Conservation (phyloP, 371 early-diverging fungal genomes). For the Chytridium lagenaria region DNA sequence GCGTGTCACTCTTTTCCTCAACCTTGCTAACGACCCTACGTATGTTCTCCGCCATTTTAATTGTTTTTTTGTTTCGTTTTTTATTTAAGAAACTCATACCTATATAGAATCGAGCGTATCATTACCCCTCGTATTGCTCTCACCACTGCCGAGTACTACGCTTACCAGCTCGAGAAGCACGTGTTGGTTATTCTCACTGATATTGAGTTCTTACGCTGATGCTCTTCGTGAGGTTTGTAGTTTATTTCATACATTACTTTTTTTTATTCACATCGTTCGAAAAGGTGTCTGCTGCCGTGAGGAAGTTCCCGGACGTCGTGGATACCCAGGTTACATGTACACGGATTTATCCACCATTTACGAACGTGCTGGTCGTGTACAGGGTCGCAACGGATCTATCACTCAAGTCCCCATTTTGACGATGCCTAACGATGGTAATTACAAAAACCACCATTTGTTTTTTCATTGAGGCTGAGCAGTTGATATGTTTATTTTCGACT, state of each 20-base stretch:
- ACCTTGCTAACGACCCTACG: conserved; percentile 99
- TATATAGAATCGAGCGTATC: conserved; percentile 95
- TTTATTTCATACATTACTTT: neutral
- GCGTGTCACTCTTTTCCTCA: conserved; percentile 98
- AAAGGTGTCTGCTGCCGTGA: conserved; percentile 99
- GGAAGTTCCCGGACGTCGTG: conserved; percentile 99
- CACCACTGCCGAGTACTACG: conserved; percentile 99
- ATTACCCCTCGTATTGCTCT: conserved; percentile 99
- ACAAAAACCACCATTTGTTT: neutral
- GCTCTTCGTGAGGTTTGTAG: conserved; percentile 95
- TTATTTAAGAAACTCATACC: neutral
- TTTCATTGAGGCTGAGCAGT: no score
- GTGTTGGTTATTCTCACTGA: conserved; percentile 99
- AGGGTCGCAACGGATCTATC: conserved; percentile 99
- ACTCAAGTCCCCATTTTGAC: conserved; percentile 99
- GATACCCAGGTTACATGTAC: conserved; percentile 99
- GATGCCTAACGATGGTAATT: conserved; percentile 99
- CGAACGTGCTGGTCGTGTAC: conserved; percentile 99
- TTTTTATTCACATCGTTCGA: no score
- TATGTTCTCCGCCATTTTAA: conserved; percentile 47
- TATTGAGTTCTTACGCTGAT: conserved; percentile 99
- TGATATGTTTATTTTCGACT: neutral
- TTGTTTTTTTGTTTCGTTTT: conserved; percentile 17
- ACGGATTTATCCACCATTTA: conserved; percentile 99
- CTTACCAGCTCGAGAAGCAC: conserved; percentile 99